Conservation (phyloP, 2,329 filamentous ascomycete genomes). For the Orbilia brochopaga region DNA sequence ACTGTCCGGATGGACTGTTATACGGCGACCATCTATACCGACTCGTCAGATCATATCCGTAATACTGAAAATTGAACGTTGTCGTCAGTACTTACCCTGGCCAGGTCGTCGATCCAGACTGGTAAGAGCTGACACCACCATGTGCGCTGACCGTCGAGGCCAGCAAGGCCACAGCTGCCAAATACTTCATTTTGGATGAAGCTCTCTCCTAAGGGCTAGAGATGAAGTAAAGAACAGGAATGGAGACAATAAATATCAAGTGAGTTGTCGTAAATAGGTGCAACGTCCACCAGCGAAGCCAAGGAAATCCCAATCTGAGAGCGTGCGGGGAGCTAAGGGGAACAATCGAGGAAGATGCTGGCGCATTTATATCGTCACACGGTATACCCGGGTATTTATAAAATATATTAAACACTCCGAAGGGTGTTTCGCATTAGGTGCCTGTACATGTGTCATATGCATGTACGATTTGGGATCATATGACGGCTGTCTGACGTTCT, state of each 20-base stretch:
- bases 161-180: slow-evolving; percentile 38
- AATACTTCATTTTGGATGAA: slow-evolving; percentile 36
- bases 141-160: slow-evolving; percentile 47
- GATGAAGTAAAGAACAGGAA: background rate
- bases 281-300: background rate
- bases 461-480: slow-evolving; percentile 11
- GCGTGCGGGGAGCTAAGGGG: slow-evolving; percentile 15
- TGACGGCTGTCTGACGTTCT: slow-evolving; percentile 19
- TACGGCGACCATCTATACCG: slow-evolving; percentile 39
- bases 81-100: slow-evolving; percentile 21
- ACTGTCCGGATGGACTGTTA: slow-evolving; percentile 26
- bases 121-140: slow-evolving; percentile 41
- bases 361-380: slow-evolving; percentile 31
- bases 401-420: slow-evolving; percentile 29
- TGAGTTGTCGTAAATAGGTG: background rate
- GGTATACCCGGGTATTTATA: slow-evolving; percentile 20
- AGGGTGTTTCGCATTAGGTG: slow-evolving; percentile 2
- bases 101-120: slow-evolving; percentile 21
- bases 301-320: slow-evolving; percentile 9
- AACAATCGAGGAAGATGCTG: slow-evolving; percentile 4
- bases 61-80: background rate
- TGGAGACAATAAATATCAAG: slow-evolving; percentile 5
- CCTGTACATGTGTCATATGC: background rate
- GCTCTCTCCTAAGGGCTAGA: too few species aligned
- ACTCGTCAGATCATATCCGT: background rate